phyloP scores from a whole-genome alignment of 345 rosid species.

The Eucalyptus cloeziana region DNA sequence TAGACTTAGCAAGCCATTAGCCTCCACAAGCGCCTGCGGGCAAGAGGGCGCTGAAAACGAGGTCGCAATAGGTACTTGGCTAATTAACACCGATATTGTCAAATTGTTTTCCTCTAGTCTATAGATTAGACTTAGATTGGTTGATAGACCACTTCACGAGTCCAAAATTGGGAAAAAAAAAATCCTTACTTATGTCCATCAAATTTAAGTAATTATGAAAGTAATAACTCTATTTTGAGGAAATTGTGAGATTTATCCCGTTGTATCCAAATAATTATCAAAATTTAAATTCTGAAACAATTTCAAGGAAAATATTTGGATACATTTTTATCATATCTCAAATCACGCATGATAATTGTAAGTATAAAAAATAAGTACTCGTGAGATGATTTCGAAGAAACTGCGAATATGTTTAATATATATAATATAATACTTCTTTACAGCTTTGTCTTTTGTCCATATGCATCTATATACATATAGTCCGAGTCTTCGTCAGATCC shows the following conservation, averaged over 20 bases:
- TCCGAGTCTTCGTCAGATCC: background rate
- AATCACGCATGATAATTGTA: background rate
- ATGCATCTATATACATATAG: background rate
- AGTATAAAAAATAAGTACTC: background rate
- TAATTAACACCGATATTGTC: background rate
- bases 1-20: too few species aligned
- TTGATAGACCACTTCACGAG: background rate
- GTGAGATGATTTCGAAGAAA: background rate
- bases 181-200: background rate
- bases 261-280: background rate
- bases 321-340: background rate
- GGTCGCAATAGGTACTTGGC: background rate
- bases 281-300: background rate
- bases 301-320: background rate
- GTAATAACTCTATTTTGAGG: background rate
- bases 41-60: too few species aligned
- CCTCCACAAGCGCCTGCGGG: accelerated
- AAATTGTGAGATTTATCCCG: background rate
- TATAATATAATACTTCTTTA: too few species aligned
- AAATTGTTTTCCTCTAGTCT: background rate
- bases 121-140: background rate
- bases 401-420: too few species aligned
- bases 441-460: background rate
- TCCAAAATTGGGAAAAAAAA: background rate
- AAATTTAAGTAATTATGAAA: background rate